Base-by-base conservation (phyloP, 805 yeast species). In the Starmerella asiatica region DNA sequence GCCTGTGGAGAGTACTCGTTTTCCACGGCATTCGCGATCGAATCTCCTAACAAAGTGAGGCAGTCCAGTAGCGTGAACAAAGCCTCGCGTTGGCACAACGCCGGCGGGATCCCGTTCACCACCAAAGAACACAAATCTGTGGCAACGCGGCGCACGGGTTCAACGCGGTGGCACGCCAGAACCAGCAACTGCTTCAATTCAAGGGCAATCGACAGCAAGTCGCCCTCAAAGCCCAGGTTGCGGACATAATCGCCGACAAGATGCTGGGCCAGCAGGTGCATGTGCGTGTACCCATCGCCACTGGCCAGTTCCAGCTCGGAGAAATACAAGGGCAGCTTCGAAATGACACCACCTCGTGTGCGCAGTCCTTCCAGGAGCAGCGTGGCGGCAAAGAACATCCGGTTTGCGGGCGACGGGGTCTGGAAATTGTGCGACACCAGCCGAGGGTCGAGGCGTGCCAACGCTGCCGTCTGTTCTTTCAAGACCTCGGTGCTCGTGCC, bases 331-430 rank as follows among this genome's bases (percentile, higher is more conserved):
- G 88, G 67, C 27, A 75, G 64, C n/a, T 76, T 74, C 0, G 93
- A 76, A 48, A 94, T 79, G 47, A 79, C 77, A 12, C 96, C 97
- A 7, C 79, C 67, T 38, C 70, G 73, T 17, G 81, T 81, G 43
- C 99, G 68, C 37, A 84, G 64, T 16, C 75, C 66, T 62, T 91
- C 99, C 28, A 88, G 67, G 41, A 85, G 68, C 3, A 79, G 65
- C 0, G 93, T 68, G 0, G 97, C 80, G 0, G 94, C 76, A 49
- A 91, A 62, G 56, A 91, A 91, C 81, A 88, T 81, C 47, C 82
- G 65, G 51, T 82, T 82, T 21, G 29, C 36, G 29, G 26, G 20
- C 24, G 37, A 29, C 7, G 26, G 9, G n/a, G n/a, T n/a, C n/a
- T n/a, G n/a, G n/a, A n/a, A n/a, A 20, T 36, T 26, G 11, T 33